Conservation (phyloP, 164 flowering plant species). For the Hamamelis virginiana region DNA sequence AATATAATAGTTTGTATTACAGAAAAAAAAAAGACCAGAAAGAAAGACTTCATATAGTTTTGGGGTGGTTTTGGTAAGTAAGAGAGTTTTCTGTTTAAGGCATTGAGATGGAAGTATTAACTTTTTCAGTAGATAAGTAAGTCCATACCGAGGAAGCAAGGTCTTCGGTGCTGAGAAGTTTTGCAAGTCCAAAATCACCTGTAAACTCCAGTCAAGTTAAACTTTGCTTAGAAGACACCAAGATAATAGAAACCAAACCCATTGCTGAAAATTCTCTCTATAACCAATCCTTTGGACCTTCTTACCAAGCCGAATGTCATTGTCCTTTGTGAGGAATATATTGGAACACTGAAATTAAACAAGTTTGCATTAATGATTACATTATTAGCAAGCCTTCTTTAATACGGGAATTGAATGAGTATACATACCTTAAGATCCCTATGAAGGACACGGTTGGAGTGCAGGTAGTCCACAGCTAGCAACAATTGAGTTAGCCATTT, state of each 20-base stretch:
- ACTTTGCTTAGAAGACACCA: slow-evolving; percentile 11
- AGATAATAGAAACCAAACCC: slow-evolving; percentile 3
- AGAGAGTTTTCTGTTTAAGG: not conserved
- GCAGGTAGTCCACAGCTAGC: slow-evolving; percentile 89
- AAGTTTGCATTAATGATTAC: not conserved
- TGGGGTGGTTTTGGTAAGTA: not conserved
- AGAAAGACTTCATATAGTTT: not conserved
- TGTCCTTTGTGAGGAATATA: slow-evolving; percentile 88
- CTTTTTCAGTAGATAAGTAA: not conserved
- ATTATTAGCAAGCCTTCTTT: not conserved
- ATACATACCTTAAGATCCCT: slow-evolving; percentile 80
- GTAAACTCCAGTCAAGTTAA: slow-evolving; percentile 17
- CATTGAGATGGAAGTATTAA: not conserved
- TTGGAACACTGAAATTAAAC: slow-evolving; percentile 72
- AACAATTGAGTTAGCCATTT: slow-evolving; percentile 91
- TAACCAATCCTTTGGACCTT: slow-evolving; percentile 4
- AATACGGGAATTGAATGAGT: not conserved
- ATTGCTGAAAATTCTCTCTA: not conserved
- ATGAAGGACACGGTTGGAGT: slow-evolving; percentile 89
- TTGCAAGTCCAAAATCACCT: slow-evolving; percentile 77
- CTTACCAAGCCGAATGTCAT: slow-evolving; percentile 87
- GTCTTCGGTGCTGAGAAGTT: slow-evolving; percentile 48
- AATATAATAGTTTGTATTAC: slow-evolving; percentile 26
- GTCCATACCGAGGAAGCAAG: slow-evolving; percentile 54
- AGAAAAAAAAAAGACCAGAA: slow-evolving; percentile 19